phyloP scores from a whole-genome alignment of 2,329 filamentous ascomycete genomes.

The Alternaria sp. region DNA sequence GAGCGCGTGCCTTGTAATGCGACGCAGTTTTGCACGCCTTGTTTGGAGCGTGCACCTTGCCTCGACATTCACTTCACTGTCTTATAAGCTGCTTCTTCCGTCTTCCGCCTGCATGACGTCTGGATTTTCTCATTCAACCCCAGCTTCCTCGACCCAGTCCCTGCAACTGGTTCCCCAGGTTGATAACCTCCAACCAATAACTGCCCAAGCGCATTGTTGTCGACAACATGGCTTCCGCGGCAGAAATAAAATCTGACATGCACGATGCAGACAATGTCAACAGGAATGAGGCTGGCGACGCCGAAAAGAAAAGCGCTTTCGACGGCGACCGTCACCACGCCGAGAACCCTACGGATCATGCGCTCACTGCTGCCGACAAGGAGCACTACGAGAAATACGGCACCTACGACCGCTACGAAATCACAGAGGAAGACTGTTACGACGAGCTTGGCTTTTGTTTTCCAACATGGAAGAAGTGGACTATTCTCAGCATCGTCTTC shows the following conservation, averaged over 20 bases:
- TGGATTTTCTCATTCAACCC: constrained; percentile 5
- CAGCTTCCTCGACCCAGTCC: constrained; percentile 7
- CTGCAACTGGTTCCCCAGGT: not conserved
- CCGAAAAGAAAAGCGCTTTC: constrained; percentile 40
- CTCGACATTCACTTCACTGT: constrained; percentile 4
- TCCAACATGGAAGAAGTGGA: constrained; percentile 63
- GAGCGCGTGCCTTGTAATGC: constrained; percentile 19
- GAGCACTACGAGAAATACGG: constrained; percentile 46
- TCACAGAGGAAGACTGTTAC: constrained; percentile 61
- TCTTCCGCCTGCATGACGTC: constrained; percentile 12
- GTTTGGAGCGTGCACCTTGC: constrained; percentile 4
- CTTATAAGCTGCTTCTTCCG: constrained; percentile 13
- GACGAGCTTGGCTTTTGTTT: constrained; percentile 60
- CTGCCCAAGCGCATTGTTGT: constrained; percentile 6
- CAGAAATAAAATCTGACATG: constrained; percentile 25
- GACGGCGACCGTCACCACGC: constrained; percentile 28
- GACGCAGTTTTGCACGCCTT: constrained; percentile 12
- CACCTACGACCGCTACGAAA: constrained; percentile 57
- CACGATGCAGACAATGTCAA: constrained; percentile 31
- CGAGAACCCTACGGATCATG: constrained; percentile 28
- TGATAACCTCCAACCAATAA: not conserved
- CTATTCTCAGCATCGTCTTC: constrained; percentile 61
- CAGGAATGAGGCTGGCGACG: constrained; percentile 24
- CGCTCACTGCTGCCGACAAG: constrained; percentile 34
- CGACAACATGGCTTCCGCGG: constrained; percentile 29